Base-by-base conservation (phyloP, 1,284 basidiomycete genomes). In the Termitomyces sp. region DNA sequence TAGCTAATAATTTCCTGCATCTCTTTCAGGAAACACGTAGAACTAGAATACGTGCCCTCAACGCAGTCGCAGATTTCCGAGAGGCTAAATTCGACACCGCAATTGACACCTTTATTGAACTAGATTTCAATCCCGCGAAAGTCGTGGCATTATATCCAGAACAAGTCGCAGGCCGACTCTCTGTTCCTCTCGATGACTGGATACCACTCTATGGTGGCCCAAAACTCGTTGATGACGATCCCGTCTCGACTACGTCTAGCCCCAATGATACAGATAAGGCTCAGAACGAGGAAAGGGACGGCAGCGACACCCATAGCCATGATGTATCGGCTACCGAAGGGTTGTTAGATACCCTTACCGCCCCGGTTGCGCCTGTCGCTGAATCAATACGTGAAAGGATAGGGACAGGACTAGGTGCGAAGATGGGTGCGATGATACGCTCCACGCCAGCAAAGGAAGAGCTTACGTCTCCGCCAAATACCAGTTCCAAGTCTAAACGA, bases 101-200 rank as follows among this genome's bases (percentile, higher is more conserved):
- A 0, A 86, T 98, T 54, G 88, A 96, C 65, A 81, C 84, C 0
- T 96, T 99, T 68, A 82, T 95, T 49, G 83, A 88, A 41, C 83
- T 96, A 43, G 90, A 98, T 61, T 79, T 93, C 59, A 96, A 97
- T 64, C 96, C 96, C 0, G 92, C 94, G 1, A 92, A 95, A 65
- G 92, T 99, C 0, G 81, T 99, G 12, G 90, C 94, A 0, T 74
- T 98, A 3, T 99, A 92, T 68, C 92, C 94, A 0, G 80, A 88
- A 45, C 76, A 76, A 15, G 83, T 99, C 1, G 82, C 94, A 0
- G 96, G 96, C 3, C 77, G 89, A 31, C 71, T 98, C 10, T 77
- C 85, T 12, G 80, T 88, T 0, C 80, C 85, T 13, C 79, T 73
- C 34, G 79, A 84, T 1, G 75, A 79, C n/a, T 96, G 94, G 92